These are phyloP conservation scores for Didymosphaeria variabile DNA, from an alignment of 2,329 filamentous ascomycete species.

Conservation along the genomic window DNA sequence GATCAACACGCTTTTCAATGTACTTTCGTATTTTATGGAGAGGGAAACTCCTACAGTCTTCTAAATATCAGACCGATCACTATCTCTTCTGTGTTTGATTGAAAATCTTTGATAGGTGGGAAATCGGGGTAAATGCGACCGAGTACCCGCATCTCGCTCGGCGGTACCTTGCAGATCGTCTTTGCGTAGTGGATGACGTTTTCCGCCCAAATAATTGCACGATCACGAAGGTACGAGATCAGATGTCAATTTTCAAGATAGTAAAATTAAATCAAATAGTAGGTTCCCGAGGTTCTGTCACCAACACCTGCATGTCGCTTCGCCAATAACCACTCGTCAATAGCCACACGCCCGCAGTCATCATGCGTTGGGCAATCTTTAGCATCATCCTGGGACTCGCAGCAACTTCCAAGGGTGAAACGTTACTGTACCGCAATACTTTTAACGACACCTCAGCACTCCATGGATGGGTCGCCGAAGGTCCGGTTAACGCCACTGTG, in stretches of 20 bases:
- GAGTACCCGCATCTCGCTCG: neutral
- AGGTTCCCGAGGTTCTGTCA: neutral
- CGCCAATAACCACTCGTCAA: neutral
- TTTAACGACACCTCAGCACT: conserved; percentile 37
- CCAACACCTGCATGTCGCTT: too few relatives aligned
- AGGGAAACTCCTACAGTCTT: neutral
- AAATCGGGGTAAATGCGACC: neutral
- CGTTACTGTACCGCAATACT: conserved; percentile 47
- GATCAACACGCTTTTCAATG: neutral
- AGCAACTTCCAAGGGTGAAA: conserved; percentile 22
- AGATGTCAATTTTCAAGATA: neutral
- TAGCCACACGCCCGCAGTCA: neutral
- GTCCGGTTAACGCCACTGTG: conserved; percentile 34
- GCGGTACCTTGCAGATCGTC: conserved; percentile 2
- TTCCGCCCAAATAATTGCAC: neutral
- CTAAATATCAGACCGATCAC: neutral
- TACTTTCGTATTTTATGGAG: neutral
- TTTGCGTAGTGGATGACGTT: neutral
- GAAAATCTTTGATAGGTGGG: neutral
- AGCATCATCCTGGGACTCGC: neutral
- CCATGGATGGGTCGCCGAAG: conserved; percentile 45
- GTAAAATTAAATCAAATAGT: neutral
- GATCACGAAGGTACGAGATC: neutral
- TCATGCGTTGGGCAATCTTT: neutral
- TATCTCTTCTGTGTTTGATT: neutral